These are phyloP conservation scores for Guillardia theta DNA, from an alignment of 78 protist genomes.

Conservation along the genomic window DNA sequence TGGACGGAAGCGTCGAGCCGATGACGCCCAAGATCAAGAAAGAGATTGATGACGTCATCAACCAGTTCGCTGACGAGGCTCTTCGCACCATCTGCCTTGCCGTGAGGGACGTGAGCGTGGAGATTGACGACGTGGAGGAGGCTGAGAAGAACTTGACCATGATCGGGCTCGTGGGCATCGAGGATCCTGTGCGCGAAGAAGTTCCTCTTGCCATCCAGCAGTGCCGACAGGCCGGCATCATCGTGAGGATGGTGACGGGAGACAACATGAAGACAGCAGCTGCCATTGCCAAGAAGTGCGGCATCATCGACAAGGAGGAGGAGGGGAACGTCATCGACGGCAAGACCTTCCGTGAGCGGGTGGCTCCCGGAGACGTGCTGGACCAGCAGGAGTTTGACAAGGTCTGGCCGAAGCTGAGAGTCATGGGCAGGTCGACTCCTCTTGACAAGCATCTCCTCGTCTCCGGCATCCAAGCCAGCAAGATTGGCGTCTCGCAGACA, in stretches of 20 bases:
- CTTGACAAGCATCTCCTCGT: constrained; percentile 32
- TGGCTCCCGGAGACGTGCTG: constrained; percentile 66
- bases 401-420: neutral
- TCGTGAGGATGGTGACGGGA: constrained; percentile 78
- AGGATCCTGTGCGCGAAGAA: constrained; percentile 58
- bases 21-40: neutral
- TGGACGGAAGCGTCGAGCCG: neutral
- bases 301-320: constrained; percentile 63
- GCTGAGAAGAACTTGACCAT: constrained; percentile 58
- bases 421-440: constrained; percentile 44
- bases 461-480: neutral
- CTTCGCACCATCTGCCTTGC: constrained; percentile 4
- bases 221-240: constrained; percentile 86
- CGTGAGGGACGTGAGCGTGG: neutral
- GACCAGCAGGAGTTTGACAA: neutral
- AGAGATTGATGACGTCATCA: neutral
- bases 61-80: neutral
- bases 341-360: constrained; percentile 68
- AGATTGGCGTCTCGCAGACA: neutral
- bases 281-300: constrained; percentile 90
- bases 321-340: constrained; percentile 72
- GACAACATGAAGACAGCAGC: constrained; percentile 80
- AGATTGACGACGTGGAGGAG: neutral
- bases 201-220: constrained; percentile 85
- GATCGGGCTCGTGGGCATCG: constrained; percentile 81